phyloP scores from a whole-genome alignment of 1,284 basidiomycete species.

The Heterobasidion parviporum region DNA sequence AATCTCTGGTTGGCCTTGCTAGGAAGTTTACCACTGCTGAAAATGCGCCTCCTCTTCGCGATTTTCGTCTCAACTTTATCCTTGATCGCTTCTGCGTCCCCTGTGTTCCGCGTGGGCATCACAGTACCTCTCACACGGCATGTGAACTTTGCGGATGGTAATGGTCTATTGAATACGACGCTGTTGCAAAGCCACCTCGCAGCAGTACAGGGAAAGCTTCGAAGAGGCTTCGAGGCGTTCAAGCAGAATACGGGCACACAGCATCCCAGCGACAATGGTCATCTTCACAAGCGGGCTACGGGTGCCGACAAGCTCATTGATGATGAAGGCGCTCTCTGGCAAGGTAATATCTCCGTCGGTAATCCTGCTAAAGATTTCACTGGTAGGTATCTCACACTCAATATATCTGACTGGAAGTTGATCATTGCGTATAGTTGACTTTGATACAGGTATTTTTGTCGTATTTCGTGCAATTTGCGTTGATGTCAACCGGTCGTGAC shows the following conservation, averaged over 20 bases:
- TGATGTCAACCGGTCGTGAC: neutral
- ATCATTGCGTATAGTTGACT: slow-evolving; percentile 9
- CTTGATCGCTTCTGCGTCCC: neutral
- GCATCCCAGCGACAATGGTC: slow-evolving; percentile 21
- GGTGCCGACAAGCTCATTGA: slow-evolving; percentile 4
- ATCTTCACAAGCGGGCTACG: slow-evolving; percentile 5
- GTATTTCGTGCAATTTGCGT: too few relatives aligned
- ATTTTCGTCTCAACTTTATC: neutral
- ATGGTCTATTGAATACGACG: slow-evolving; percentile 17
- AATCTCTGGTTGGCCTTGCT: too few relatives aligned
- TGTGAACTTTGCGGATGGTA: slow-evolving; percentile 13
- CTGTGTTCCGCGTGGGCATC: neutral
- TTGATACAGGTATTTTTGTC: slow-evolving; percentile 9
- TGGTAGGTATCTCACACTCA: neutral
- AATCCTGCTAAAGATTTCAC: slow-evolving; percentile 5
- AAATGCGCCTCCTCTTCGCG: neutral
- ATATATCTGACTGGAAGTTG: neutral
- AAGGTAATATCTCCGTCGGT: slow-evolving; percentile 7
- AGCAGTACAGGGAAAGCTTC: slow-evolving; percentile 25
- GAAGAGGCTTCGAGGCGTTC: slow-evolving; percentile 25
- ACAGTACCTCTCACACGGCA: slow-evolving; percentile 16
- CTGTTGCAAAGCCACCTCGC: slow-evolving; percentile 14
- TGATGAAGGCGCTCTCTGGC: slow-evolving; percentile 4
- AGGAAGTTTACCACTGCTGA: neutral
- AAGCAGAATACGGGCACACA: slow-evolving; percentile 28